Percentiles rank a stretch among this genome's conserved stretches.
Conservation (phyloP, 2,329 filamentous ascomycete genomes). For the Shiraia sp. region DNA sequence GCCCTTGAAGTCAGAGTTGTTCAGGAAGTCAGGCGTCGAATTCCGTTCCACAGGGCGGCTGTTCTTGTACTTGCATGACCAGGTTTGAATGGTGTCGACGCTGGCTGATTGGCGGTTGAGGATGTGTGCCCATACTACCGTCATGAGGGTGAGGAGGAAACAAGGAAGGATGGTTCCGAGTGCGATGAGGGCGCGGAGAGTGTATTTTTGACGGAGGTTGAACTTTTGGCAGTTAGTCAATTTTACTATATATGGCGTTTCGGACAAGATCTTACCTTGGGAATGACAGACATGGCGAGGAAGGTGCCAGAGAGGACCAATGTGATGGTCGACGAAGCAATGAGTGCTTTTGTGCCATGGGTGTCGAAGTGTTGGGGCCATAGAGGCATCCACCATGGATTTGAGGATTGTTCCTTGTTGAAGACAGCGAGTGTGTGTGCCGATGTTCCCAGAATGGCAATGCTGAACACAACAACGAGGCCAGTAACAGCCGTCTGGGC, state of each 20-base stretch:
- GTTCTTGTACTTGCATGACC: slow-evolving; percentile 45
- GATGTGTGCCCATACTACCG: slow-evolving; percentile 46
- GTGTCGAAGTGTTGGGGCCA: slow-evolving; percentile 55
- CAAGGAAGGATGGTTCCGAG: slow-evolving; percentile 43
- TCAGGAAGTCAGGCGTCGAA: slow-evolving; percentile 31
- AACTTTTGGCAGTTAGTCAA: slow-evolving; percentile 28
- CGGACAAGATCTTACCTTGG: slow-evolving; percentile 28
- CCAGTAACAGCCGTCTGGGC: slow-evolving; percentile 39
- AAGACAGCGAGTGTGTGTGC: slow-evolving; percentile 50
- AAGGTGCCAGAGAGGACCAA: slow-evolving; percentile 45
- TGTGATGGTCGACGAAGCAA: slow-evolving; percentile 45
- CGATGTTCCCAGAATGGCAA: slow-evolving; percentile 49
- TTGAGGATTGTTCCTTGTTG: slow-evolving; percentile 47
- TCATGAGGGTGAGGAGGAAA: slow-evolving; percentile 45
- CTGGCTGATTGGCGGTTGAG: slow-evolving; percentile 40
- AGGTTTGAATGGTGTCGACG: slow-evolving; percentile 46
- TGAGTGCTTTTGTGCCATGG: slow-evolving; percentile 47
- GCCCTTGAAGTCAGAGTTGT: slow-evolving; percentile 42
- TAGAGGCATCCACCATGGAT: slow-evolving; percentile 54
- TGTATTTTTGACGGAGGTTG: slow-evolving; percentile 37
- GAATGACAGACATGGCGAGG: slow-evolving; percentile 39
- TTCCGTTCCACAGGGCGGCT: slow-evolving; percentile 24
- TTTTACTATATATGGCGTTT: neutral
- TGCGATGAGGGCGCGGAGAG: slow-evolving; percentile 44
- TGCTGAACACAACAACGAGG: slow-evolving; percentile 45